phyloP scores from a whole-genome alignment of 2,329 filamentous ascomycete species.

The Biscogniauxia marginata region DNA sequence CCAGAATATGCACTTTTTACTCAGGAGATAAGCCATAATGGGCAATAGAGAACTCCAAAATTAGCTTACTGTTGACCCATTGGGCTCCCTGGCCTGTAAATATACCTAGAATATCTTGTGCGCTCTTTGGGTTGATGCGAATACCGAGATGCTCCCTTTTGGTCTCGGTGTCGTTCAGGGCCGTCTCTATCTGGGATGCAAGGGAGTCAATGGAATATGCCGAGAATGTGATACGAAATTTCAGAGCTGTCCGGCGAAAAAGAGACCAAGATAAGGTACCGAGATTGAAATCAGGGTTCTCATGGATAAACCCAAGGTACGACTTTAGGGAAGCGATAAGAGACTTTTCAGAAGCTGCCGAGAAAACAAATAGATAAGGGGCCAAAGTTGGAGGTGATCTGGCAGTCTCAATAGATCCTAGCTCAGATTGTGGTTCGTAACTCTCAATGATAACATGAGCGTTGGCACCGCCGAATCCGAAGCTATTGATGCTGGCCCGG shows the following conservation, averaged over 20 bases:
- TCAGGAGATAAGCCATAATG: no score
- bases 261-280: conserved; percentile 2
- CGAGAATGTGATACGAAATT: conserved; percentile 1
- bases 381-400: not conserved
- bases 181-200: not conserved
- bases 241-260: not conserved
- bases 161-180: not conserved
- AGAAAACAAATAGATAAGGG: conserved; percentile 16
- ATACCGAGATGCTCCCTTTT: not conserved
- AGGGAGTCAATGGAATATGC: not conserved
- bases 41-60: no score
- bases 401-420: not conserved
- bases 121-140: not conserved
- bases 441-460: conserved; percentile 23
- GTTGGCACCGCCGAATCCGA: conserved; percentile 24
- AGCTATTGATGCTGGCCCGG: conserved; percentile 22
- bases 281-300: conserved; percentile 1
- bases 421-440: conserved; percentile 2
- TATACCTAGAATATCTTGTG: conserved; percentile 19
- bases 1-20: no score
- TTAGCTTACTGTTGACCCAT: no score
- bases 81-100: conserved; percentile 37
- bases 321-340: not conserved
- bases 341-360: conserved; percentile 11
- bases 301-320: conserved; percentile 2